Percentiles rank a stretch among this genome's conserved stretches.
phyloP scores from a whole-genome alignment of 2,329 filamentous ascomycete species.

The Colletotrichum eleusines region DNA sequence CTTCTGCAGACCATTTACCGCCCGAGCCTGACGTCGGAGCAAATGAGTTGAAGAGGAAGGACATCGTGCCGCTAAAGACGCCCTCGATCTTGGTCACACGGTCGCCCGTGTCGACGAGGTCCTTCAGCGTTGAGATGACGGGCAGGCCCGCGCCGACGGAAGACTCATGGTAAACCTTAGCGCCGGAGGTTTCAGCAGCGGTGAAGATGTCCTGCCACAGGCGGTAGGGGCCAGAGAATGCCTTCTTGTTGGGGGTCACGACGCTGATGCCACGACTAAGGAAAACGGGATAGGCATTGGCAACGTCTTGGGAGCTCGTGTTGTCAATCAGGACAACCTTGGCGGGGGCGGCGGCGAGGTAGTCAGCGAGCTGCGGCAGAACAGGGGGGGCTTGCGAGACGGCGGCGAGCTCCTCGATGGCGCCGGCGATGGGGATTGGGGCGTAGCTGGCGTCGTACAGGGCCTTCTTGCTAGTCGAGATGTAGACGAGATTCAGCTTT shows the following conservation, averaged over 20 bases:
- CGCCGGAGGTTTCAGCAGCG: conserved; percentile 76
- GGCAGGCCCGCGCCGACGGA: conserved; percentile 94
- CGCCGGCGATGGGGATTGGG: conserved; percentile 70
- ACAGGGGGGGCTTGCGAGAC: conserved; percentile 75
- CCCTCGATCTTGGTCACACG: conserved; percentile 93
- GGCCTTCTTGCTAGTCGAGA: conserved; percentile 87
- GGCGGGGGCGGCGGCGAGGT: conserved; percentile 81
- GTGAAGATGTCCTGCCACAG: conserved; percentile 91
- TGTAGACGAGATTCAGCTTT: conserved; percentile 83
- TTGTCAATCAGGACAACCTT: conserved; percentile 93
- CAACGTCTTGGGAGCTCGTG: conserved; percentile 90
- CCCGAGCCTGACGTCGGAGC: conserved; percentile 82
- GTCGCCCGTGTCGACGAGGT: conserved; percentile 95
- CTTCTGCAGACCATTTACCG: conserved; percentile 90
- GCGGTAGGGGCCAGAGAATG: conserved; percentile 84
- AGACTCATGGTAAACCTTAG: conserved; percentile 94
- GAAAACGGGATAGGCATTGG: conserved; percentile 84
- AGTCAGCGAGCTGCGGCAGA: conserved; percentile 78
- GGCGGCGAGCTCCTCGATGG: conserved; percentile 71
- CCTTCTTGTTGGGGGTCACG: conserved; percentile 98
- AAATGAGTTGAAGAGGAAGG: conserved; percentile 98
- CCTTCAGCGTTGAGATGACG: conserved; percentile 91
- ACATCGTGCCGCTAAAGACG: conserved; percentile 97
- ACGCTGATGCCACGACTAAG: conserved; percentile 86
- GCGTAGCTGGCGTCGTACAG: conserved; percentile 81